phyloP scores from a whole-genome alignment of 129 eudicot genomes.

The Sambucus nigra region DNA sequence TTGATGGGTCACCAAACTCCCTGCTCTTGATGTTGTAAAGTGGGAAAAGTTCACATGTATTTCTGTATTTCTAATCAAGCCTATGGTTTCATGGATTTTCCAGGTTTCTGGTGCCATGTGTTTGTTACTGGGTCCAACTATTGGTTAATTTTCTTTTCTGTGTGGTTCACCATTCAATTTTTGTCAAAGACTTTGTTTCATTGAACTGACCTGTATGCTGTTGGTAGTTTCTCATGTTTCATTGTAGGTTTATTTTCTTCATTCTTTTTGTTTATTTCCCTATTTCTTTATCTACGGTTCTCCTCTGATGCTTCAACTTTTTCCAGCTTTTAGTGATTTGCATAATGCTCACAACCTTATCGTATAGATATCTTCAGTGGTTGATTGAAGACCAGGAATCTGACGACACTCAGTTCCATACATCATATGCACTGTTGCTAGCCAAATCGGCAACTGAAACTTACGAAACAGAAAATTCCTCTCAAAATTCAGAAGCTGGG shows the following conservation, averaged over 20 bases:
- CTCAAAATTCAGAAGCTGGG: slow-evolving; percentile 19
- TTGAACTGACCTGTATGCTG: neutral
- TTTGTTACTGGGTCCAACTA: too few relatives aligned
- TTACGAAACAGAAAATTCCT: slow-evolving; percentile 25
- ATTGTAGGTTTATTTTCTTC: neutral
- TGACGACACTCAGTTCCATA: slow-evolving; percentile 74
- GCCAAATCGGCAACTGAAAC: slow-evolving; percentile 75
- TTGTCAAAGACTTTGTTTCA: neutral
- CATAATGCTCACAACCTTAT: slow-evolving; percentile 5
- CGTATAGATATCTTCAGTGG: slow-evolving; percentile 88
- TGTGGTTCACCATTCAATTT: too few relatives aligned
- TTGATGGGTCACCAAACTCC: too few relatives aligned
- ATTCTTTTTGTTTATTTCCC: neutral
- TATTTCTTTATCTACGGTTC: neutral
- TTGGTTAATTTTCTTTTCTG: too few relatives aligned
- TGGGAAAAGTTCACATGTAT: too few relatives aligned
- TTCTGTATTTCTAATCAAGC: too few relatives aligned
- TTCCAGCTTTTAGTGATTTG: neutral
- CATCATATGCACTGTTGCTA: slow-evolving; percentile 83
- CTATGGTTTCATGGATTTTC: too few relatives aligned
- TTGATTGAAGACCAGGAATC: slow-evolving; percentile 93
- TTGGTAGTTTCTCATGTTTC: neutral
- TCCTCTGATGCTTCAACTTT: neutral
- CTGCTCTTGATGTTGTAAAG: too few relatives aligned
- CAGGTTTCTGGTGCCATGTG: too few relatives aligned